phyloP scores from a whole-genome alignment of 768 basidiomycete species.

The Lyophyllum decastes region DNA sequence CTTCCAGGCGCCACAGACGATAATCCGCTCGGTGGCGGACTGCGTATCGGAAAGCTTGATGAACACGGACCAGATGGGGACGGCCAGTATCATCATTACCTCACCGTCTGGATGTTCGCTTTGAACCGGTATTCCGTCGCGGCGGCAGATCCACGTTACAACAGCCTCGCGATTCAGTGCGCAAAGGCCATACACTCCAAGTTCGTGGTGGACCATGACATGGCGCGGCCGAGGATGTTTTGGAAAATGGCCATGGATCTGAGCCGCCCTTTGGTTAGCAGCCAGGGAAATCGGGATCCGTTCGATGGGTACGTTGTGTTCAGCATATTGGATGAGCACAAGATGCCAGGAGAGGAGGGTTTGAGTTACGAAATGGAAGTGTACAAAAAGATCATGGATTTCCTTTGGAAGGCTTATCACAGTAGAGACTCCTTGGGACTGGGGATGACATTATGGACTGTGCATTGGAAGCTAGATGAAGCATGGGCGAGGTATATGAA shows the following conservation, averaged over 20 bases:
- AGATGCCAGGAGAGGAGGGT: not conserved
- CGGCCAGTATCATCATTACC: not conserved
- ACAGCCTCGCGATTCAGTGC: not conserved
- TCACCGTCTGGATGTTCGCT: not conserved
- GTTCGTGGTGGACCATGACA: not conserved
- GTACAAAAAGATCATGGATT: not conserved
- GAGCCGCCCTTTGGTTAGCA: not conserved
- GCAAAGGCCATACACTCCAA: not conserved
- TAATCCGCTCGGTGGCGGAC: not conserved
- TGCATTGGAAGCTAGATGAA: not conserved
- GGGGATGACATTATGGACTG: not conserved
- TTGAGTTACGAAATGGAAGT: not conserved
- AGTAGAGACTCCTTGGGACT: not conserved
- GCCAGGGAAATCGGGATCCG: not conserved
- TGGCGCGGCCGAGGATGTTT: not conserved
- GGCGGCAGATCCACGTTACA: not conserved
- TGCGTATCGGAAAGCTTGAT: not conserved
- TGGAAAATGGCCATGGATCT: not conserved
- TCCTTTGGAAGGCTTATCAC: not conserved
- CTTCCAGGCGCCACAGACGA: not conserved
- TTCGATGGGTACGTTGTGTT: not conserved
- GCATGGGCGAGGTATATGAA: not conserved
- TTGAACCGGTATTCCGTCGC: not conserved
- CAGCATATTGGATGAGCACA: not conserved
- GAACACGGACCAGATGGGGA: not conserved